Evolutionary conservation across 2,329 filamentous ascomycete genomes (phyloP).

Genomic region (Pestalotiopsis sp.): DNA sequence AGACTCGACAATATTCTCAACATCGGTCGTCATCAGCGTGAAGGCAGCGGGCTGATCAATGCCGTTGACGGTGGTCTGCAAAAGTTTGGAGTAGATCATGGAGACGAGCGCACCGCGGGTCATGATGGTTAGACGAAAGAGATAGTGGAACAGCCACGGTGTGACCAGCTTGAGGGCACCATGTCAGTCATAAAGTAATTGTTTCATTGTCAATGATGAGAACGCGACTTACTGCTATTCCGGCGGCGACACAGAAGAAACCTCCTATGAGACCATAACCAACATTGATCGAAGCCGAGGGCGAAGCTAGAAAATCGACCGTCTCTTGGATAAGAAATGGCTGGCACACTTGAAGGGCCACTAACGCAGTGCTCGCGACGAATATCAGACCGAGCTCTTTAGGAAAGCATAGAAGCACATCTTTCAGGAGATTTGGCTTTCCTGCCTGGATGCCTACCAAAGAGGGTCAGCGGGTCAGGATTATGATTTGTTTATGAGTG

Average conservation of each 20-base stretch:
- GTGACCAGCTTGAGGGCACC: slow-evolving; percentile 1
- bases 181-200: slow-evolving; percentile 1
- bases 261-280: slow-evolving; percentile 13
- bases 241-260: slow-evolving; percentile 7
- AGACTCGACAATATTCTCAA: slow-evolving; percentile 11
- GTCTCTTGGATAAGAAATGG: slow-evolving; percentile 3
- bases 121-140: slow-evolving; percentile 8
- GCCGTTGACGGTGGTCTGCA: background rate
- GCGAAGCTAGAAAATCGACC: slow-evolving; percentile 8
- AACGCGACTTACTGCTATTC: slow-evolving; percentile 7
- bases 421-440: background rate
- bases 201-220: background rate
- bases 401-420: slow-evolving; percentile 1
- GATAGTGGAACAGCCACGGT: slow-evolving; percentile 11
- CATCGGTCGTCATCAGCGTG: slow-evolving; percentile 11
- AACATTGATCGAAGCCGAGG: slow-evolving; percentile 7
- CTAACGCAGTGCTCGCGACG: background rate
- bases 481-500: no score
- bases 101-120: slow-evolving; percentile 8
- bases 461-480: background rate
- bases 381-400: slow-evolving; percentile 5
- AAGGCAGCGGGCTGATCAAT: background rate
- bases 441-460: background rate
- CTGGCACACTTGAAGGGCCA: slow-evolving; percentile 6
- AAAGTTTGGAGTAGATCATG: slow-evolving; percentile 12